Evolutionary conservation across 305 asterid species (phyloP), one percentile per base, ranked within the genome.

Genomic region (Fraxinus dipetala): DNA sequence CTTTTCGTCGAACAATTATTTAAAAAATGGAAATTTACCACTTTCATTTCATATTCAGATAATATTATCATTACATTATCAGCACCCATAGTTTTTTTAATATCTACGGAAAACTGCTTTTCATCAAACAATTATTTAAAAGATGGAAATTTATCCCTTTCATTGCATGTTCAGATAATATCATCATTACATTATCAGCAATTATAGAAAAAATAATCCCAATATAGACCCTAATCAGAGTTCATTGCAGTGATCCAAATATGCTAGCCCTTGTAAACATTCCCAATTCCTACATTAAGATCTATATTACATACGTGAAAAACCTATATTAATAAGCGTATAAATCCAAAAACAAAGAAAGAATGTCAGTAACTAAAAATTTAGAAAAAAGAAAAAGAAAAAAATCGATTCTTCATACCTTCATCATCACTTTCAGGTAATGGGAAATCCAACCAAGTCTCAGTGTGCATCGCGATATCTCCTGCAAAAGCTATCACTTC

Each of bases 361-460:
- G 36, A 72, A 30, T 82, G 36, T 18, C 34, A 67, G 61, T 73
- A 82, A 18, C 56, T 78, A 36, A 73, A 75, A 70, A 54, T 36
- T 11, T 32, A 18, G 24, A 63, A 14, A 38, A 28, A 11, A 9
- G 18, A 34, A 35, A 77, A 34, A 14, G 45, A 40, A 32, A 26
- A 26, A 78, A 75, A 30, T 70, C 35, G 22, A 77, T 30, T 80
- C 67, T 34, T 72, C 86, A 35, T 82, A 89, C 28, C 61, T 67
- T 92, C 92, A 84, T 84, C 88, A 82, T 88, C 90, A 13, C 84
- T 86, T 9, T 89, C 91, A n/a, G 91, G 90, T 45, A 94, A 82
- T n/a, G 99, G 99, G 67, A 96, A 96, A 87, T 94, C 92, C 88
- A 94, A 83, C 99, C 99, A 96, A 48, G 98, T 94, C 88, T 91